Base-by-base conservation (phyloP, 1,284 basidiomycete genomes). In the Thelephora terrestris region DNA sequence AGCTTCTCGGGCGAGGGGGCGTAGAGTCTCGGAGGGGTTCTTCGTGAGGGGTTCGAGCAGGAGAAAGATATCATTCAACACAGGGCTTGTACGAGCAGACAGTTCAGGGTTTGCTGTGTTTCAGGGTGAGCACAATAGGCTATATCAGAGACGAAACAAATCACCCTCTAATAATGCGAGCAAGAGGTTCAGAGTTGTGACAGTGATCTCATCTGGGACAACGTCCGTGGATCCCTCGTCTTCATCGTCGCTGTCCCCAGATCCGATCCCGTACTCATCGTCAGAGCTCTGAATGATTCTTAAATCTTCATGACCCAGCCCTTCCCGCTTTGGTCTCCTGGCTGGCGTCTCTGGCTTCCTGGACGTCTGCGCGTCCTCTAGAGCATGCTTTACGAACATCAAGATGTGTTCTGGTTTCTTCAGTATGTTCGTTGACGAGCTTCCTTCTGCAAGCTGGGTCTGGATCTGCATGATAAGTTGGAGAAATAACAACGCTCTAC, bases 381-480 rank as follows among this genome's bases (percentile, higher is more conserved):
- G 61, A 1, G 85, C 82, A 51, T 88, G 80, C 51, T 85, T 85
- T 35, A 95, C 74, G 58, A 94, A 95, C 1, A 73, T 71, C 12
- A 94, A 64, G 7, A 92, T 75, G 50, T 91, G 81, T 12, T 76
- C 73, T 1, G 86, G 81, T 46, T 81, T 78, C 46, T 72, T 76
- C 43, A 92, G 70, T n/a, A 91, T 76, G 50, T 75, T 79, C 2
- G 76, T 72, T 1, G 74, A 68, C n/a, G 75, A 64, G n/a, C 70
- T 73, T 16, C 69, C 68, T 25, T 66, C 62, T 0, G 81, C 75
- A 3, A 89, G 64, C 40, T 78, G 73, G 2, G 76, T 71, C 57
- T 92, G 87, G 70, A 93, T 84, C 57, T 85, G 78, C 53, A 91
- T 70, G 21, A 89, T 78, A 29, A 93, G 68, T 58, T 91, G 86